These are phyloP conservation scores for Syzygium oleosum DNA, from an alignment of 345 rosid species.

Conservation along the genomic window DNA sequence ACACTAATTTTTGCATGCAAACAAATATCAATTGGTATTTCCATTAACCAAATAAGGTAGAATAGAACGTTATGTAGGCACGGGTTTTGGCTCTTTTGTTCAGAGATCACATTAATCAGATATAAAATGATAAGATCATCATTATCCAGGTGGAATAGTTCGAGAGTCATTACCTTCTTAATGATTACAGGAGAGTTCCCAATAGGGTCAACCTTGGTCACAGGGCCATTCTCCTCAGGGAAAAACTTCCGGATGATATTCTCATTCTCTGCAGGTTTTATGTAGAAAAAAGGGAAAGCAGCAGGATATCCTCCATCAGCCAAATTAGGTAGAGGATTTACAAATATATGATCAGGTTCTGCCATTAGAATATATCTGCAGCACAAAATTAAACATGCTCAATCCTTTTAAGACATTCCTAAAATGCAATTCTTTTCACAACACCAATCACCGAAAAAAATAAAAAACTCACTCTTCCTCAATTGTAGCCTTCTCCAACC, in stretches of 20 bases:
- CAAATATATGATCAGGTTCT: conserved; percentile 90
- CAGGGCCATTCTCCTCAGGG: conserved; percentile 36
- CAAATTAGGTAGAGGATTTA: conserved; percentile 76
- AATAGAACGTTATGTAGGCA: neutral
- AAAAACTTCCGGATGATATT: conserved; percentile 31
- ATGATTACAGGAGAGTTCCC: conserved; percentile 52
- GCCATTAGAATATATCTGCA: conserved; percentile 89
- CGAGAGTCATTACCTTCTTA: conserved; percentile 20
- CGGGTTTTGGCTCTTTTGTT: neutral
- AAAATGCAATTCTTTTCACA: neutral
- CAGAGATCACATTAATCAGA: neutral
- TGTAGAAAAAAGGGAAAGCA: conserved; percentile 87
- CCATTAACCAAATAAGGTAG: neutral
- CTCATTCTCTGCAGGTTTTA: conserved; percentile 35
- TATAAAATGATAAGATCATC: neutral
- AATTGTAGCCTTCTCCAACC: conserved; percentile 88
- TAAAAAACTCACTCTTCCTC: conserved; percentile 74
- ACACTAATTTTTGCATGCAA: neutral
- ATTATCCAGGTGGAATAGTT: neutral
- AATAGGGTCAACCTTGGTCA: conserved; percentile 34
- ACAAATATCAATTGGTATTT: neutral
- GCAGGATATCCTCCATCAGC: conserved; percentile 64
- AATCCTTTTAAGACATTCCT: neutral
- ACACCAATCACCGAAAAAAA: neutral
- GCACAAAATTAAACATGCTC: neutral